Base-by-base conservation (phyloP, 306 rosid genomes). In the Myrica gale region DNA sequence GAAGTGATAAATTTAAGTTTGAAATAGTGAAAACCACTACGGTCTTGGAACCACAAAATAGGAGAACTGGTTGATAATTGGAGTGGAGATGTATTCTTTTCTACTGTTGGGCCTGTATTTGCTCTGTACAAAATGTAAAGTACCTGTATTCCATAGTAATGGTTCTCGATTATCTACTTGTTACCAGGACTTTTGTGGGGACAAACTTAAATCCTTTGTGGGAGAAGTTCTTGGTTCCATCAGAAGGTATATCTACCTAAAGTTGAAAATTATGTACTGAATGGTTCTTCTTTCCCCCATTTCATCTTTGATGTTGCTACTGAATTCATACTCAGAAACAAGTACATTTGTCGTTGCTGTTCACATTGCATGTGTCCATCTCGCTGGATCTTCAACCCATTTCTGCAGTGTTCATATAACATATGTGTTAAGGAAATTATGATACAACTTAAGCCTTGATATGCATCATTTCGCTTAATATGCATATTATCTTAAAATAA, bases 101-200 rank as follows among this genome's bases (percentile, higher is more conserved):
- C 57, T 51, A 9, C 15, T 52, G 61, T 67, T 26, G 60, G 60
- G 43, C 67, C 71, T 51, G 68, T 54, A 61, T 71, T 74, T 53
- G 57, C 50, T 56, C 60, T 57, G 68, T 75, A 57, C 51, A 48
- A 62, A 21, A 26, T 26, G 32, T 26, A 26, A 26, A 26, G 32
- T 1, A 26, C 23, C 61, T 69, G 48, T 68, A 7, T 47, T 23
- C 44, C 76, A 21, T 42, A 60, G 54, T 74, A 53, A 53, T 68
- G 68, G 69, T 68, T 60, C 65, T 86, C 42, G 78, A 69, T 66
- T 68, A 70, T 78, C 53, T 71, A 79, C 78, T 63, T 87, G 52
- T 77, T 80, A 45, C 65, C 90, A 95, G 97, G 96, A 92, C 97
- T 78, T 95, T 92, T 82, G 84, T 90, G 57, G 98, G 98, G 53